A percentile compares a stretch with the other conserved stretches of the same genome.
Conservation (phyloP, 495 filamentous ascomycete species). For the Paragyromitra xinjiangensis region DNA sequence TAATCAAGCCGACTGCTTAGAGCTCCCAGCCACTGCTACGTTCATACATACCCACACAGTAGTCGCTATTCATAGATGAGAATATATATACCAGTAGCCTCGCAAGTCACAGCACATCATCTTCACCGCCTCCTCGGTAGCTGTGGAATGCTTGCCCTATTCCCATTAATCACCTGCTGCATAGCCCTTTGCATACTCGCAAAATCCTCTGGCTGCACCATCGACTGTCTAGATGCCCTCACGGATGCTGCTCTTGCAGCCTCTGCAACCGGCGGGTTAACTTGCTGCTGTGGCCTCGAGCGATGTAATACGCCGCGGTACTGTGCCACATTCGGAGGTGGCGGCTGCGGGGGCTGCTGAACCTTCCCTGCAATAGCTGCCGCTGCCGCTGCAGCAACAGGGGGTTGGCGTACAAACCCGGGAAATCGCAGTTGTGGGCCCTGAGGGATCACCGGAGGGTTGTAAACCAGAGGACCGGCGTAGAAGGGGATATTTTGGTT, state of each 20-base stretch:
- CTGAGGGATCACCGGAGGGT: constrained; percentile 10
- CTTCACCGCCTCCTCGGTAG: constrained; percentile 32
- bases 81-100: not conserved
- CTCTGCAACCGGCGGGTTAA: constrained; percentile 22
- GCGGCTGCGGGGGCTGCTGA: constrained; percentile 15
- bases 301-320: constrained; percentile 42
- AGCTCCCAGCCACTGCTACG: not conserved
- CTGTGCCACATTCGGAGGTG: constrained; percentile 32
- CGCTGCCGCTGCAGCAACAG: not conserved
- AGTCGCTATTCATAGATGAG: constrained; percentile 4
- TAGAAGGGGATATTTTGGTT: constrained; percentile 30
- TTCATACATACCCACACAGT: not conserved
- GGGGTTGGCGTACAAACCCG: constrained; percentile 11
- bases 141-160: constrained; percentile 14
- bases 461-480: constrained; percentile 17
- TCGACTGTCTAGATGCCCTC: constrained; percentile 30
- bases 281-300: constrained; percentile 24
- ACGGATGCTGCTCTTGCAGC: constrained; percentile 22
- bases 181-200: constrained; percentile 11
- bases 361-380: not conserved
- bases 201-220: constrained; percentile 23
- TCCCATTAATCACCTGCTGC: constrained; percentile 31
- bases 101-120: not conserved
- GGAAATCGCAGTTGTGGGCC: constrained; percentile 13
- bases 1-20: not conserved